Percentiles rank a stretch among this genome's conserved stretches.
Conservation (phyloP, 1,284 basidiomycete genomes). For the Exobasidium rhododendri region DNA sequence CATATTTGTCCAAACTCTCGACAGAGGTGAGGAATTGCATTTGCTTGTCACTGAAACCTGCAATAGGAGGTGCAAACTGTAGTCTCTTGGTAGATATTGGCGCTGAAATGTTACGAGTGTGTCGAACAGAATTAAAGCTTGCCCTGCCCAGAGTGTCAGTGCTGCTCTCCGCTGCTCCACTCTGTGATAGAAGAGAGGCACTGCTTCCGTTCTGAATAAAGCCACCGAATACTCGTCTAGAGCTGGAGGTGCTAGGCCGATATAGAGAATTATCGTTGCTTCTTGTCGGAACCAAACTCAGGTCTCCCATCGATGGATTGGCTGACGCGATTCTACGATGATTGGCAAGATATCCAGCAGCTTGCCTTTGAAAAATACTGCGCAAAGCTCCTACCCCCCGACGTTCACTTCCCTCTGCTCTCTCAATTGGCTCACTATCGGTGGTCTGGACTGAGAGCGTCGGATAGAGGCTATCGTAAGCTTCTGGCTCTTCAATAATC, state of each 20-base stretch:
- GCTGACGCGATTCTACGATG: neutral
- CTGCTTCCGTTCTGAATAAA: neutral
- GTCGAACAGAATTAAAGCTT: neutral
- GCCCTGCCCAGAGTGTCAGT: neutral
- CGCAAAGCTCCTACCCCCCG: neutral
- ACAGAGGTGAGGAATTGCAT: slow-evolving; percentile 6
- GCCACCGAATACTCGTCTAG: neutral
- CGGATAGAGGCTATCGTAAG: neutral
- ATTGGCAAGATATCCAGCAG: neutral
- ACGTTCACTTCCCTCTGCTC: neutral
- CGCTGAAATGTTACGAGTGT: neutral
- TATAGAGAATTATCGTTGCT: neutral
- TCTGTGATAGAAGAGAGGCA: neutral
- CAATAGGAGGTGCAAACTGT: neutral
- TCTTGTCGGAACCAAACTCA: neutral
- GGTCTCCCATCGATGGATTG: neutral
- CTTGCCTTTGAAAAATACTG: neutral
- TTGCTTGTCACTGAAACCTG: neutral
- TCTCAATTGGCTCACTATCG: neutral
- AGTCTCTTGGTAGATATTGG: neutral
- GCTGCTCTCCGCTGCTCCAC: neutral
- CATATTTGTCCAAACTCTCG: slow-evolving; percentile 1
- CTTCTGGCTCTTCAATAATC: neutral
- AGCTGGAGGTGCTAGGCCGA: neutral
- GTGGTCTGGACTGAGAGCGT: neutral